Evolutionary conservation across 2,329 filamentous ascomycete species (phyloP), one percentile per base, ranked within the genome.

Genomic region (Talaromyces sp.): DNA sequence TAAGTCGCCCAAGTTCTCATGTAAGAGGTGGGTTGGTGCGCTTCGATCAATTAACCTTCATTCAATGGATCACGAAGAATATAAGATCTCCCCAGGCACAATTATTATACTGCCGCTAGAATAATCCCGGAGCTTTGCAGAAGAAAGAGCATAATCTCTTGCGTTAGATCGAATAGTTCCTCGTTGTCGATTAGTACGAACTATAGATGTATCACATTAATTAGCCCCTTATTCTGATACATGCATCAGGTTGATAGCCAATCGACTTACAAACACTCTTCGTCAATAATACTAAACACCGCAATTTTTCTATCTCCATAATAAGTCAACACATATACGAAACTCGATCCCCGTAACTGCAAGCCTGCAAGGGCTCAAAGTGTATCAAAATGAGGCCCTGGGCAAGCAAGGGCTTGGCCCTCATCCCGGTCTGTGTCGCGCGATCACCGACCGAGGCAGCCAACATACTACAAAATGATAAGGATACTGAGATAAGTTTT

Each of bases 141-240:
- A 31, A 50, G 1, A 7, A 27, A 27, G 22, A 19, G 10, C n/a
- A 6, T 22, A 5, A 13, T 52, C 24, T 52, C 27, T 19, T 22
- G 13, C 16, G 19, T 54, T 31, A 3, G 24, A 13, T 52, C 27
- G 31, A 54, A 19, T 9, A 14, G 10, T 37, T 19, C 19, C 33
- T 37, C 24, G 52, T 13, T 54, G 11, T 56, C 22, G 37, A 33
- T 14, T 56, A 56, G 33, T 37, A 22, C 33, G 11, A 56, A 37
- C 13, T 33, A 56, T 56, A 14, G 11, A 14, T 56, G 52, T 56
- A 56, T 56, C 52, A 56, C 6, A 22, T 35, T 22, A 54, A 22
- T 54, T 35, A 56, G 52, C 52, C 52, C 52, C 52, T 39, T n/a
- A 56, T 39, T 11, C 22, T 56, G 52, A 56, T 56, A 56, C 52